phyloP scores from a whole-genome alignment of 352 stramenopile species.

The Phytophthora pistaciae region DNA sequence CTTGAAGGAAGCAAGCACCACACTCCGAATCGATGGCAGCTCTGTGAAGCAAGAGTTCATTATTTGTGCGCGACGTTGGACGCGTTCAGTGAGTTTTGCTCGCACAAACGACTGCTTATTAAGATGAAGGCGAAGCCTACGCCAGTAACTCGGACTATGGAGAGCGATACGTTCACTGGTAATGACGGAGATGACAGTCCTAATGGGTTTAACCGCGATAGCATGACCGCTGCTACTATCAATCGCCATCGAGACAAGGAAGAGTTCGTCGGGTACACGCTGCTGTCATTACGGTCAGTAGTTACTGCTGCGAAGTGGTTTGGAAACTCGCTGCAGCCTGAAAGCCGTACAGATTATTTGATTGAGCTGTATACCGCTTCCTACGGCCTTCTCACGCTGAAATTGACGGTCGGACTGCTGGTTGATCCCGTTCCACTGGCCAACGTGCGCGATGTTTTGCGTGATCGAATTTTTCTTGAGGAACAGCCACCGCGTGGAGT shows the following conservation, averaged over 20 bases:
- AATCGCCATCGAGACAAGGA: slow-evolving; percentile 23
- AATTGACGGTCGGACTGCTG: slow-evolving; percentile 75
- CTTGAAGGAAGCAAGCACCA: slow-evolving; percentile 85
- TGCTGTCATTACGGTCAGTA: slow-evolving; percentile 63
- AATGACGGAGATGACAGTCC: neutral
- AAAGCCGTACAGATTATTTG: slow-evolving; percentile 70
- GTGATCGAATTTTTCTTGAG: slow-evolving; percentile 55
- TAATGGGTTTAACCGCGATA: neutral
- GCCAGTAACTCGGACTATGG: neutral
- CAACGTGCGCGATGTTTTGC: slow-evolving; percentile 65
- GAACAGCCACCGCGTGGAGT: slow-evolving; percentile 53
- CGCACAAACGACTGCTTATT: slow-evolving; percentile 70
- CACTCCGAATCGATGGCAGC: slow-evolving; percentile 84
- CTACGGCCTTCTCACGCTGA: slow-evolving; percentile 74
- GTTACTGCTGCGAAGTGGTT: slow-evolving; percentile 69
- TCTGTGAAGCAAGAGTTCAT: slow-evolving; percentile 78
- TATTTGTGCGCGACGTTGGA: slow-evolving; percentile 75
- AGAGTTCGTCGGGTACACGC: slow-evolving; percentile 62
- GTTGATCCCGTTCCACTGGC: slow-evolving; percentile 65
- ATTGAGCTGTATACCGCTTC: slow-evolving; percentile 70
- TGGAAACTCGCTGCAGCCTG: slow-evolving; percentile 55
- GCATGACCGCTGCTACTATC: neutral
- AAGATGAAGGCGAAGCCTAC: slow-evolving; percentile 62
- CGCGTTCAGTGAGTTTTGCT: slow-evolving; percentile 75
- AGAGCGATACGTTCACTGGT: neutral